Evolutionary conservation across 1,139 yeast species (phyloP).

Genomic region (Blastobotrys arbuscula): DNA sequence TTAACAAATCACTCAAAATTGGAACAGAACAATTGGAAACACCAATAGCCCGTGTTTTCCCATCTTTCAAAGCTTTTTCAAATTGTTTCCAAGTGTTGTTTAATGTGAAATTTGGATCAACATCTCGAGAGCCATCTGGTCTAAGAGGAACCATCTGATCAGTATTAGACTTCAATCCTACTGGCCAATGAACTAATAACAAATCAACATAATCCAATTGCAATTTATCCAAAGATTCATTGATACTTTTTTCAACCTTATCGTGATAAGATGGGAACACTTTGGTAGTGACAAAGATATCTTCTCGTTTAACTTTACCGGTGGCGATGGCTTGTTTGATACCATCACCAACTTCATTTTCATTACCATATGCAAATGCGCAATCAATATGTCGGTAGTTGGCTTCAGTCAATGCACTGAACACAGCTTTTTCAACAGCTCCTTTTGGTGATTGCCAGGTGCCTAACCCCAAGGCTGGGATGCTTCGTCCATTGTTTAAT

Average conservation of each 20-base stretch:
- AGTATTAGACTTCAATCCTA: slow-evolving; percentile 43
- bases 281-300: slow-evolving; percentile 74
- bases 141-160: slow-evolving; percentile 39
- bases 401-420: slow-evolving; percentile 54
- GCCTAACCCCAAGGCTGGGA: slow-evolving; percentile 72
- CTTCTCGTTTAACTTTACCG: slow-evolving; percentile 62
- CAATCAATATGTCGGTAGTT: slow-evolving; percentile 81
- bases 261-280: slow-evolving; percentile 66
- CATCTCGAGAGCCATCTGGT: slow-evolving; percentile 43
- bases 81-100: slow-evolving; percentile 65
- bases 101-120: slow-evolving; percentile 49
- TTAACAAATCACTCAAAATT: slow-evolving; percentile 48
- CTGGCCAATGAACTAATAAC: slow-evolving; percentile 86
- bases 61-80: slow-evolving; percentile 52
- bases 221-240: slow-evolving; percentile 57
- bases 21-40: slow-evolving; percentile 67
- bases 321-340: slow-evolving; percentile 49
- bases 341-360: slow-evolving; percentile 53
- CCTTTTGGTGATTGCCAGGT: slow-evolving; percentile 67
- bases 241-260: slow-evolving; percentile 54
- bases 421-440: slow-evolving; percentile 56
- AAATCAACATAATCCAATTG: slow-evolving; percentile 79
- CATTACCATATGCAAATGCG: slow-evolving; percentile 65
- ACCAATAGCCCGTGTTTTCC: slow-evolving; percentile 66
- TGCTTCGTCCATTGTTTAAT: slow-evolving; percentile 56